phyloP scores from a whole-genome alignment of 2,329 filamentous ascomycete genomes.

The Fusarium sp. region DNA sequence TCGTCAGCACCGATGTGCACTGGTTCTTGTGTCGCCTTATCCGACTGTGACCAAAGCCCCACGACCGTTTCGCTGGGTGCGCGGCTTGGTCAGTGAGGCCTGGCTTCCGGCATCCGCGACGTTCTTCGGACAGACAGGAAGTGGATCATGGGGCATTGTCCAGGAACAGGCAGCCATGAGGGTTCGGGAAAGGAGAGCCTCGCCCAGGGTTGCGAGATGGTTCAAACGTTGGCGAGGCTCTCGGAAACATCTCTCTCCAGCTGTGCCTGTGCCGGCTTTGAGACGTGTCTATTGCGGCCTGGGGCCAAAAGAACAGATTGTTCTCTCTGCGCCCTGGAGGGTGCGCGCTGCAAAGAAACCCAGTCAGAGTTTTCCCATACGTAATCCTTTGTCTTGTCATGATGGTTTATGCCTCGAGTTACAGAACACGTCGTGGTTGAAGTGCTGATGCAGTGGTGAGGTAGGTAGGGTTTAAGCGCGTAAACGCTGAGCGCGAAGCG shows the following conservation, averaged over 20 bases:
- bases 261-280: constrained; percentile 13
- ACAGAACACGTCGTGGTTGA: constrained; percentile 4
- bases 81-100: constrained; percentile 5
- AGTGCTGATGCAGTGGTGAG: constrained; percentile 3
- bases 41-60: constrained; percentile 4
- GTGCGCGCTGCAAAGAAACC: constrained; percentile 29
- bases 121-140: constrained; percentile 14
- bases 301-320: constrained; percentile 17
- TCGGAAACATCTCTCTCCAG: constrained; percentile 30
- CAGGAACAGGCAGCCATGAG: constrained; percentile 4
- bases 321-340: constrained; percentile 33
- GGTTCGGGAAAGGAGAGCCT: constrained; percentile 1
- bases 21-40: neutral
- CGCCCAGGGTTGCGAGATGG: constrained; percentile 6
- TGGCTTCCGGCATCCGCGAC: constrained; percentile 18
- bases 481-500: constrained; percentile 17
- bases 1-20: constrained; percentile 7
- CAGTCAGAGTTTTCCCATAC: constrained; percentile 16
- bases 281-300: constrained; percentile 32
- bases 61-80: constrained; percentile 4
- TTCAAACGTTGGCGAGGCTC: constrained; percentile 19
- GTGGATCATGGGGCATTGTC: constrained; percentile 11
- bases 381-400: constrained; percentile 14
- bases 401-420: constrained; percentile 20
- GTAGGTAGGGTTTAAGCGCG: constrained; percentile 27